These are phyloP conservation scores for Cinnamomum micranthum DNA, from an alignment of 164 flowering plant species.

Conservation along the genomic window DNA sequence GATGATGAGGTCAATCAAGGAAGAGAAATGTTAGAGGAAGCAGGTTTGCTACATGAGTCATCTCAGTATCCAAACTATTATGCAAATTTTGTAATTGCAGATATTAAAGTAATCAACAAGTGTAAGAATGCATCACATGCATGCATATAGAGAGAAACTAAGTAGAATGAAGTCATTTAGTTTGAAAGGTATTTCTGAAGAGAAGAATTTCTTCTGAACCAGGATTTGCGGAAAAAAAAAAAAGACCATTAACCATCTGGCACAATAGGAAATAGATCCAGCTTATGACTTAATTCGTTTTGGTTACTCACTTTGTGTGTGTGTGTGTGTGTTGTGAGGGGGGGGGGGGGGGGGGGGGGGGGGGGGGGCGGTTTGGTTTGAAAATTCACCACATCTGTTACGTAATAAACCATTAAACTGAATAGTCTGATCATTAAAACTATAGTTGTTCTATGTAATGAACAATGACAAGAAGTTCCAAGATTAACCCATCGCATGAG, in stretches of 20 bases:
- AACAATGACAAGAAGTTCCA: conserved; percentile 12
- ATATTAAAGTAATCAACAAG: too few species aligned
- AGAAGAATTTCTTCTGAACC: neutral
- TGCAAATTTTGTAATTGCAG: too few species aligned
- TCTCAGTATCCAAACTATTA: neutral
- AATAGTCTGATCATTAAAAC: conserved; percentile 2
- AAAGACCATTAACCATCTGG: neutral
- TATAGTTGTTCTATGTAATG: conserved; percentile 10
- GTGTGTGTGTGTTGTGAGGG: too few species aligned
- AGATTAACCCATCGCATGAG: conserved; percentile 17
- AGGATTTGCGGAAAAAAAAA: too few species aligned
- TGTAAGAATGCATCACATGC: neutral
- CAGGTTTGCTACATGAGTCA: neutral
- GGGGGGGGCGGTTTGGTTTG: too few species aligned
- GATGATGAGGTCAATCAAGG: neutral
- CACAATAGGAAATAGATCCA: too few species aligned
- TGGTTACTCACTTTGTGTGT: neutral
- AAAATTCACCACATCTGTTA: neutral
- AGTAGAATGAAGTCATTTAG: neutral
- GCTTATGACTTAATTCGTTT: too few species aligned
- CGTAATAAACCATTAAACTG: neutral
- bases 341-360: too few species aligned
- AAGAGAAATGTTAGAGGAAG: neutral
- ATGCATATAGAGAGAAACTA: neutral
- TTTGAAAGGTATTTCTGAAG: neutral